Conservation (phyloP, 2,329 filamentous ascomycete species). For the Fusarium sp. region DNA sequence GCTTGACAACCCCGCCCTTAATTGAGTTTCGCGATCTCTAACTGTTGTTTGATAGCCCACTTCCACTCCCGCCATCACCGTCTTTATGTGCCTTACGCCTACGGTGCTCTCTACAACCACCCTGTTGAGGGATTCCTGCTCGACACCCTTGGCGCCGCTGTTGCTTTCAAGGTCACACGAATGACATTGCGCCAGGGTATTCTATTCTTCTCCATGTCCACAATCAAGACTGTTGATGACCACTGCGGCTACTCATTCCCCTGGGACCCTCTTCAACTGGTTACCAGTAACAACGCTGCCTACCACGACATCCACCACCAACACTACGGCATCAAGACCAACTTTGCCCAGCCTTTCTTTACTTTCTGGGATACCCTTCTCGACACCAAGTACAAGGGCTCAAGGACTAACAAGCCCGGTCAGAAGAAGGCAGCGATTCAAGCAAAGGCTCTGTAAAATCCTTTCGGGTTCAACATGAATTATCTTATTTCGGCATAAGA, state of each 20-base stretch:
- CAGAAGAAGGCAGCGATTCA: slow-evolving; percentile 45
- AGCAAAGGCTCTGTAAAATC: slow-evolving; percentile 27
- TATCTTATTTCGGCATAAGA: slow-evolving; percentile 41
- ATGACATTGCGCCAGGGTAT: slow-evolving; percentile 91
- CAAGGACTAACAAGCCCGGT: slow-evolving; percentile 58
- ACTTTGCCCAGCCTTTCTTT: slow-evolving; percentile 93
- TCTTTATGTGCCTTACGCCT: slow-evolving; percentile 97
- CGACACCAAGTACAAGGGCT: slow-evolving; percentile 85
- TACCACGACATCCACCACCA: slow-evolving; percentile 99
- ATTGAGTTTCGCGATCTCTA: slow-evolving; percentile 6
- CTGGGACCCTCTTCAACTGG: slow-evolving; percentile 91
- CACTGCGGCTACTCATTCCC: slow-evolving; percentile 97
- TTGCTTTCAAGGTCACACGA: slow-evolving; percentile 83
- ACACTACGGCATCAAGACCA: slow-evolving; percentile 98
- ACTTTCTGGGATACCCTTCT: slow-evolving; percentile 92
- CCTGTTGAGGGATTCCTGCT: slow-evolving; percentile 93
- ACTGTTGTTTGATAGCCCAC: slow-evolving; percentile 66
- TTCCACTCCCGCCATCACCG: slow-evolving; percentile 97
- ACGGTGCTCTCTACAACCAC: slow-evolving; percentile 96
- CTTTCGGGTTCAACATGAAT: slow-evolving; percentile 41
- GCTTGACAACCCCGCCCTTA: neutral
- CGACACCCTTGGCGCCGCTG: slow-evolving; percentile 87
- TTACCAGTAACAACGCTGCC: slow-evolving; percentile 94
- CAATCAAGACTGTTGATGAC: slow-evolving; percentile 96
- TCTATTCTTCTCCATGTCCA: slow-evolving; percentile 88